Conservation (phyloP, 1,284 basidiomycete genomes). For the Cutaneotrichosporon cutaneum region DNA sequence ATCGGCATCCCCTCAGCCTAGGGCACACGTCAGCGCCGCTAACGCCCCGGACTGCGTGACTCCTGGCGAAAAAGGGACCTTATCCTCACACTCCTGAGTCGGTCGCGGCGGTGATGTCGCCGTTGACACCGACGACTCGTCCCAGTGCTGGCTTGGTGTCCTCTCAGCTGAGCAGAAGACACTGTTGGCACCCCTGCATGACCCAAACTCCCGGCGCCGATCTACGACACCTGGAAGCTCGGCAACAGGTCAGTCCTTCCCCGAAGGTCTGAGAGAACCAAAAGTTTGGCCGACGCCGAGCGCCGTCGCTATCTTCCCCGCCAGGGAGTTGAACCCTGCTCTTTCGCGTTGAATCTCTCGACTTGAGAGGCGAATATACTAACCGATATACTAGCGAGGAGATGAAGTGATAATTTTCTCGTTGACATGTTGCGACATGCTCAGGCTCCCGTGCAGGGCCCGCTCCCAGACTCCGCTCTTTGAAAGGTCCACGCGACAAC, state of each 20-base stretch:
- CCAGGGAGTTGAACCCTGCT: constrained; percentile 2
- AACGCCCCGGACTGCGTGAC: too few species aligned
- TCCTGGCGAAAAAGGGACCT: not conserved
- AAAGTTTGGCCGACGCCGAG: not conserved
- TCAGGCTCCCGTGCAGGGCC: too few species aligned
- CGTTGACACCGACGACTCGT: too few species aligned
- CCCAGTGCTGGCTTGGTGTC: too few species aligned
- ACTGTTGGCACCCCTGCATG: too few species aligned
- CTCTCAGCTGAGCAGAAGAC: too few species aligned
- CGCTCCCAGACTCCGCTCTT: too few species aligned
- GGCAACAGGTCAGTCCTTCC: not conserved
- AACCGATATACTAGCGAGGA: constrained; percentile 2
- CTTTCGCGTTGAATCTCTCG: not conserved
- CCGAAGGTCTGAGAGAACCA: not conserved
- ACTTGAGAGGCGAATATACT: constrained; percentile 1
- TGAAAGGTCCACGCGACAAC: too few species aligned
- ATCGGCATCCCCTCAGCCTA: not conserved
- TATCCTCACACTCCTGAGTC: not conserved
- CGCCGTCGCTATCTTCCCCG: not conserved
- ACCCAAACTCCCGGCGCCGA: too few species aligned
- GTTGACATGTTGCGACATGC: too few species aligned
- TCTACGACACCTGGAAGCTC: too few species aligned
- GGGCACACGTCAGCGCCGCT: not conserved
- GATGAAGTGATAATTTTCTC: not conserved
- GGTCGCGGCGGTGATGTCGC: too few species aligned